Conservation (phyloP, 148 eudicot species). For the Rhododendron vialii region DNA sequence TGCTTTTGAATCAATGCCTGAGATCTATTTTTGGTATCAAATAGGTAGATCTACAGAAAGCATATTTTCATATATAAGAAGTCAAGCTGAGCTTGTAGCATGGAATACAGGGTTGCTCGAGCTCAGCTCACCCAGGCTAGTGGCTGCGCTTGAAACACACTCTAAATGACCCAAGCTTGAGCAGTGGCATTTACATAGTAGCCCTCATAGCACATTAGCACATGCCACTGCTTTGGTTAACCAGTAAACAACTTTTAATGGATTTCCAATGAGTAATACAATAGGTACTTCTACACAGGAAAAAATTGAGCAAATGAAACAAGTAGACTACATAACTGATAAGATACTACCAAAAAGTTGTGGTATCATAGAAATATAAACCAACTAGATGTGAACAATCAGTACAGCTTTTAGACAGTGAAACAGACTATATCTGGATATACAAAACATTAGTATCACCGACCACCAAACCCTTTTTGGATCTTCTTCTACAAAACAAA, state of each 20-base stretch:
- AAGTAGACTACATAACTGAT: background rate
- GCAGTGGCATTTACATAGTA: constrained; percentile 7
- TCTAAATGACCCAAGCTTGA: constrained; percentile 9
- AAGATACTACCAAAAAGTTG: background rate
- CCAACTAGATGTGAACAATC: background rate
- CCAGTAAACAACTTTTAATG: background rate
- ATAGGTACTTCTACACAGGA: background rate
- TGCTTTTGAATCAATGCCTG: background rate
- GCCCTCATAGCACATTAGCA: background rate
- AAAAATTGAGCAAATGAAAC: background rate
- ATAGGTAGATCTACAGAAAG: background rate
- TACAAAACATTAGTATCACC: background rate
- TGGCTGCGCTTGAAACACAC: constrained; percentile 15
- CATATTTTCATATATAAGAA: background rate
- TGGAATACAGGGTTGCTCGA: constrained; percentile 10
- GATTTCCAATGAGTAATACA: background rate
- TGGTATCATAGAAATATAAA: background rate
- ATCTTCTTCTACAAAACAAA: background rate
- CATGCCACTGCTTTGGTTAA: constrained; percentile 6
- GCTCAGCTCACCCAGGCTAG: constrained; percentile 18
- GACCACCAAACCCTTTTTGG: background rate
- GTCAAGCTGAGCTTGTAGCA: constrained; percentile 12
- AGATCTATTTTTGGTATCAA: background rate
- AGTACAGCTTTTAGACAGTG: background rate
- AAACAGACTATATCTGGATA: background rate